Evolutionary conservation across 2,329 filamentous ascomycete genomes (phyloP).

Genomic region (Botrytis byssoidea): DNA sequence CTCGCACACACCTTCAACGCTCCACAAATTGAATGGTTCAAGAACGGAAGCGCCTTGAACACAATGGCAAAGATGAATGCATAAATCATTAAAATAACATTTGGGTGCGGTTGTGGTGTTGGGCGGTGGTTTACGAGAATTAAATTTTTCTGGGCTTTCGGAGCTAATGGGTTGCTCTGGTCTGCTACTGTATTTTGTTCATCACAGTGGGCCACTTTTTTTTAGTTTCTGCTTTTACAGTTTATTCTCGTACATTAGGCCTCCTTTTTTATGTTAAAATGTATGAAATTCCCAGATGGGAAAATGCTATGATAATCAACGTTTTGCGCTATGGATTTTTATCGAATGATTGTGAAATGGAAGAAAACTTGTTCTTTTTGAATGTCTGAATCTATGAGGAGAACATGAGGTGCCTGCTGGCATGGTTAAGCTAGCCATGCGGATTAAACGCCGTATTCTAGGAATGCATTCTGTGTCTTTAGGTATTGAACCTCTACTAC

Average conservation of each 20-base stretch:
- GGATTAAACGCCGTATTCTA: background rate
- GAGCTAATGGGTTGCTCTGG: slow-evolving; percentile 19
- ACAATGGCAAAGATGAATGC: slow-evolving; percentile 80
- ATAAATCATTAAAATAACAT: slow-evolving; percentile 18
- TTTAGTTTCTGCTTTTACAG: slow-evolving; percentile 18
- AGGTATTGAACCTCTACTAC: background rate
- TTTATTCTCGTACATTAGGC: slow-evolving; percentile 21
- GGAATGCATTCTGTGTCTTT: background rate
- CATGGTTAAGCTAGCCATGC: background rate
- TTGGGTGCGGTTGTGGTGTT: slow-evolving; percentile 15
- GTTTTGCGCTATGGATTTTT: background rate
- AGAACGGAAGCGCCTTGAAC: slow-evolving; percentile 95
- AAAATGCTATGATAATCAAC: slow-evolving; percentile 2
- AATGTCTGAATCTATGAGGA: background rate
- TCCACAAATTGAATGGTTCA: slow-evolving; percentile 98
- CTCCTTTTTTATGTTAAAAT: slow-evolving; percentile 19
- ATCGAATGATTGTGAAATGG: background rate
- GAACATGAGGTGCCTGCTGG: background rate
- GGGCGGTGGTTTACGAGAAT: slow-evolving; percentile 13
- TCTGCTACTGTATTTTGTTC: slow-evolving; percentile 23
- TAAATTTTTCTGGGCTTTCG: slow-evolving; percentile 16
- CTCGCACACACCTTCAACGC: slow-evolving; percentile 98
- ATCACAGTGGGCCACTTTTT: slow-evolving; percentile 14
- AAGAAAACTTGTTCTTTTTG: background rate
- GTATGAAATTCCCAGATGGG: slow-evolving; percentile 14